A percentile compares a stretch with the other conserved stretches of the same genome.
phyloP scores from a whole-genome alignment of 495 filamentous ascomycete genomes.

The Echria macrotheca region DNA sequence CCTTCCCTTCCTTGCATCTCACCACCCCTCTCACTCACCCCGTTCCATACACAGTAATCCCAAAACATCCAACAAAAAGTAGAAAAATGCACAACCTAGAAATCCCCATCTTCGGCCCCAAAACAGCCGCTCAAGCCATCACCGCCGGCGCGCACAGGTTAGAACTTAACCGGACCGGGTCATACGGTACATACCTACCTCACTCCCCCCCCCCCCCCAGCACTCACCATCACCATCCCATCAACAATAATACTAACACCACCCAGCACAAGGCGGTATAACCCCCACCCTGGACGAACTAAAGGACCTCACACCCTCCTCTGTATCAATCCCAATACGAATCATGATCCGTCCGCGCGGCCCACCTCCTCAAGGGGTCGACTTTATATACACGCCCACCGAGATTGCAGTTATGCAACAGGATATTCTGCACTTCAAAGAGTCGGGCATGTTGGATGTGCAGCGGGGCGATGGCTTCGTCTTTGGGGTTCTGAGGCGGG shows the following conservation, averaged over 20 bases:
- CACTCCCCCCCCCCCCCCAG: background rate
- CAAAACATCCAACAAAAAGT: too few relatives aligned
- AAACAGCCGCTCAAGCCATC: constrained; percentile 18
- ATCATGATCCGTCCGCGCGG: constrained; percentile 45
- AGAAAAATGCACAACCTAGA: too few relatives aligned
- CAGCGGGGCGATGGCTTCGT: constrained; percentile 41
- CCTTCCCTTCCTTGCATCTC: too few relatives aligned
- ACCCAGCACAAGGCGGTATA: constrained; percentile 28
- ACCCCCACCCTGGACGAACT: constrained; percentile 29
- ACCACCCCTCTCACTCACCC: too few relatives aligned
- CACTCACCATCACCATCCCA: background rate
- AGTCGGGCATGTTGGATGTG: constrained; percentile 18
- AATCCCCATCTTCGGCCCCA: constrained; percentile 38
- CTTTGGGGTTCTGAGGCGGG: constrained; percentile 31
- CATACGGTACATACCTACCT: constrained; percentile 25
- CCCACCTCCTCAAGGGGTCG: constrained; percentile 16
- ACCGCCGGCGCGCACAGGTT: constrained; percentile 29
- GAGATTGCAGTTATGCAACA: constrained; percentile 30
- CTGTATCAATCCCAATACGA: constrained; percentile 25
- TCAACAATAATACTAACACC: background rate
- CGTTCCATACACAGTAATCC: too few relatives aligned
- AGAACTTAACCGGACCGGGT: constrained; percentile 37
- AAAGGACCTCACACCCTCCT: constrained; percentile 5
- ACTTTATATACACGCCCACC: constrained; percentile 36
- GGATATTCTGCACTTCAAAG: constrained; percentile 24